phyloP scores from a whole-genome alignment of 306 rosid species.

The Amphicarpaea edgeworthii region DNA sequence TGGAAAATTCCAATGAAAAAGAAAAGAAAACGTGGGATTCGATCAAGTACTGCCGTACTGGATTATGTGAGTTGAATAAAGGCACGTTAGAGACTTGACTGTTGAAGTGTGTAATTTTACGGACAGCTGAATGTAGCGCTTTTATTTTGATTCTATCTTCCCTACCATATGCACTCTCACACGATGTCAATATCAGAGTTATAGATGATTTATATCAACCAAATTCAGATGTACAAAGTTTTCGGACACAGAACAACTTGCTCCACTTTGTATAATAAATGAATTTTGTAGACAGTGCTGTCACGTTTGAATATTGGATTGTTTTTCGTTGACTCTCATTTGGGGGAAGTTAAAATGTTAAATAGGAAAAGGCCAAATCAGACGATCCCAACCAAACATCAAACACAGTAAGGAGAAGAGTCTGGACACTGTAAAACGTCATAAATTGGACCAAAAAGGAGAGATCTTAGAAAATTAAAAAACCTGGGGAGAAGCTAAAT shows the following conservation, averaged over 20 bases:
- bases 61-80: background rate
- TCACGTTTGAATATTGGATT: constrained; percentile 22
- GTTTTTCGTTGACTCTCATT: constrained; percentile 26
- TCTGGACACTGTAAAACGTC: too few relatives aligned
- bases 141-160: constrained; percentile 21
- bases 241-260: constrained; percentile 36
- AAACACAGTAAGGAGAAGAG: background rate
- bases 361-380: background rate
- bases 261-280: constrained; percentile 34
- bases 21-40: background rate
- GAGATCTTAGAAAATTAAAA: too few relatives aligned
- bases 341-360: background rate
- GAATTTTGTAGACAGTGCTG: constrained; percentile 6
- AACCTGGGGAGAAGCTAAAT: too few relatives aligned
- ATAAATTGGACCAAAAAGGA: too few relatives aligned
- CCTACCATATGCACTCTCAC: background rate
- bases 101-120: background rate
- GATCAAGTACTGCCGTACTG: constrained; percentile 14
- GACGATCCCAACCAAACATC: background rate
- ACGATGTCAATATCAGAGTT: constrained; percentile 26
- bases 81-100: background rate
- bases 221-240: constrained; percentile 53
- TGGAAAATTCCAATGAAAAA: background rate
- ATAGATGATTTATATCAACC: constrained; percentile 42
- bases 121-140: constrained; percentile 10